These are phyloP conservation scores for Pisolithus marmoratus DNA, from an alignment of 768 basidiomycete species.

Conservation along the genomic window DNA sequence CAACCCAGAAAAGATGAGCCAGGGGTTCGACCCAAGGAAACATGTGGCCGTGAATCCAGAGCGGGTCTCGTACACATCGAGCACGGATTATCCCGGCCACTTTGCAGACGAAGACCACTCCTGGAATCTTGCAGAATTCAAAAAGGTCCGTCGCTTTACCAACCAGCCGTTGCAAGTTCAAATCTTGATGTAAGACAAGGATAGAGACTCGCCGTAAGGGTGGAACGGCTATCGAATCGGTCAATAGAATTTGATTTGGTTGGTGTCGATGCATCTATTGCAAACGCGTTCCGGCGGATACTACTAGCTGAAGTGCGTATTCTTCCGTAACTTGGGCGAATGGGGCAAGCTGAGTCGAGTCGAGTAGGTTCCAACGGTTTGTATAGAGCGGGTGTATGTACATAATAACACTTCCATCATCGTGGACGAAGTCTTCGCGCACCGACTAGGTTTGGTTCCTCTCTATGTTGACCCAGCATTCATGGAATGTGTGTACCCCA, in stretches of 20 bases:
- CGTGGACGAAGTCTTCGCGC: constrained; percentile 88
- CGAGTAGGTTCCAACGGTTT: constrained; percentile 79
- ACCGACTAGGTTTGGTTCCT: constrained; percentile 89
- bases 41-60: constrained; percentile 70
- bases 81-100: constrained; percentile 88
- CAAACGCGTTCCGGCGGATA: constrained; percentile 90
- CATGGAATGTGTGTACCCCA: constrained; percentile 46
- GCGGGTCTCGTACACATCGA: constrained; percentile 73
- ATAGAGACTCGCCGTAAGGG: constrained; percentile 67
- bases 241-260: constrained; percentile 93
- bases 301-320: constrained; percentile 83
- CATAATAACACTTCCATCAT: constrained; percentile 95
- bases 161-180: background rate
- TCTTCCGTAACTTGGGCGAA: background rate
- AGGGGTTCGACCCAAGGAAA: constrained; percentile 35
- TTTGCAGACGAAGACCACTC: constrained; percentile 79
- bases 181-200: constrained; percentile 18
- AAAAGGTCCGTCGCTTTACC: constrained; percentile 48
- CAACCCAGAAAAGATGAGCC: background rate
- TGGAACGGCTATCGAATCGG: constrained; percentile 75
- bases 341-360: background rate
- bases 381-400: constrained; percentile 85
- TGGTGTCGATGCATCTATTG: constrained; percentile 93
- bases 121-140: constrained; percentile 75
- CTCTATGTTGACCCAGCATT: constrained; percentile 78